Evolutionary conservation across 345 rosid species (phyloP).

Genomic region (Psidium friedrichsthalianum): DNA sequence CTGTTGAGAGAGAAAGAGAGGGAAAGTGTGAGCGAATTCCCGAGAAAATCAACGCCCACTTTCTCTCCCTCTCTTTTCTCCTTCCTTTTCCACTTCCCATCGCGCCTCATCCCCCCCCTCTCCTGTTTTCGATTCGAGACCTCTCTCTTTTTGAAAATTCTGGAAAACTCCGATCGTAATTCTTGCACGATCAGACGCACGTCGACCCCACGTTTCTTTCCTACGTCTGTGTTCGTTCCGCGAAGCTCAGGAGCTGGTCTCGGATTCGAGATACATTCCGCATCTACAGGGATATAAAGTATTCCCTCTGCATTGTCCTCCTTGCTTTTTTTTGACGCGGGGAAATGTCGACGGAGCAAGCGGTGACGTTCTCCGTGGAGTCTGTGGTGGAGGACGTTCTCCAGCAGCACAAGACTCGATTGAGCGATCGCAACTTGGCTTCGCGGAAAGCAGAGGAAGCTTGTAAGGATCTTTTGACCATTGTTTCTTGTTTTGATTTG

Average conservation of each 20-base stretch:
- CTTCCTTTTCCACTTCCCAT: neutral
- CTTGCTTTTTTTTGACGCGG: neutral
- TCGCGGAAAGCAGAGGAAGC: constrained; percentile 60
- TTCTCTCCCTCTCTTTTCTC: neutral
- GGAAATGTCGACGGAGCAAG: constrained; percentile 45
- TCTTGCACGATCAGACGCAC: no score
- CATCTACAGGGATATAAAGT: neutral
- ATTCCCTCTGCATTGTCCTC: neutral
- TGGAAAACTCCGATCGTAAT: no score
- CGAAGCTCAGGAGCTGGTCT: neutral
- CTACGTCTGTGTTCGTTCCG: neutral
- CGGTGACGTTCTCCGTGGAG: constrained; percentile 34
- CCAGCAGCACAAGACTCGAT: constrained; percentile 37
- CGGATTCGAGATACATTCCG: neutral
- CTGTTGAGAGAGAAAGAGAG: constrained; percentile 11
- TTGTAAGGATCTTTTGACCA: constrained; percentile 26
- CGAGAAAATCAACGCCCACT: neutral
- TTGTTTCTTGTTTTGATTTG: neutral
- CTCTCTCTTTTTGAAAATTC: no score
- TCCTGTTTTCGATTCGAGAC: no score
- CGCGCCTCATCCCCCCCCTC: neutral
- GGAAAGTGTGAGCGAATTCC: constrained; percentile 27
- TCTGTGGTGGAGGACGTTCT: constrained; percentile 77
- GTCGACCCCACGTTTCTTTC: no score
- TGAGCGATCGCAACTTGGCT: constrained; percentile 26